Evolutionary conservation across 129 eudicot species (phyloP).

Genomic region (Flaveria linearis): DNA sequence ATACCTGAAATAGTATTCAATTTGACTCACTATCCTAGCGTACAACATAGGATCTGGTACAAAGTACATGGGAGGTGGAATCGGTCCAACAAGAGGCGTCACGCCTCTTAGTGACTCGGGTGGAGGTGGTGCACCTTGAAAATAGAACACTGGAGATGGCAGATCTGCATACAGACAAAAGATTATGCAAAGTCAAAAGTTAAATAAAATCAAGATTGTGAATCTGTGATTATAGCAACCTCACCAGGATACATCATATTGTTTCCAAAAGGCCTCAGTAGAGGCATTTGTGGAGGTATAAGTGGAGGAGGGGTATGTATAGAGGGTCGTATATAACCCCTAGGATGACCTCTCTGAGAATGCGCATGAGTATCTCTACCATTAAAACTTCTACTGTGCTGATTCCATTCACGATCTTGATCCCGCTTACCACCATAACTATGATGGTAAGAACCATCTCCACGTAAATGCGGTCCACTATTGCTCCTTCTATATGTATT

Average conservation of each 20-base stretch:
- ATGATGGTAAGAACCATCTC: conserved; percentile 69
- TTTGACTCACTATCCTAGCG: conserved; percentile 61
- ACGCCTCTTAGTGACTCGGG: conserved; percentile 51
- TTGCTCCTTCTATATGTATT: conserved; percentile 57
- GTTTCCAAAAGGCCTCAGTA: conserved; percentile 43
- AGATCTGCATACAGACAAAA: conserved; percentile 48
- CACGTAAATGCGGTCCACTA: conserved; percentile 52
- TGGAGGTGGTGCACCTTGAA: conserved; percentile 45
- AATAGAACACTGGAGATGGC: conserved; percentile 44
- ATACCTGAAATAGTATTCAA: conserved; percentile 83
- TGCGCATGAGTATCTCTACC: conserved; percentile 55
- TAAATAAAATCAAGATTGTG: not conserved
- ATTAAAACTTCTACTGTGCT: conserved; percentile 52
- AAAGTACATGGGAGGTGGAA: conserved; percentile 45
- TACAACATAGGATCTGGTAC: conserved; percentile 53
- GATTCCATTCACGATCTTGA: conserved; percentile 80
- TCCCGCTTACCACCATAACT: conserved; percentile 71
- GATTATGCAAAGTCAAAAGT: conserved; percentile 1
- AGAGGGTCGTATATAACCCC: conserved; percentile 56
- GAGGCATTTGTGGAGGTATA: conserved; percentile 50
- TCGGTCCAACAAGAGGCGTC: conserved; percentile 56
- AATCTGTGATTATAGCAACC: conserved; percentile 14
- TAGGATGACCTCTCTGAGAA: conserved; percentile 52
- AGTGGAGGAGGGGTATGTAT: conserved; percentile 45
- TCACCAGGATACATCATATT: conserved; percentile 66